Evolutionary conservation across 495 filamentous ascomycete genomes (phyloP).

Genomic region (Penicillium alfredii): DNA sequence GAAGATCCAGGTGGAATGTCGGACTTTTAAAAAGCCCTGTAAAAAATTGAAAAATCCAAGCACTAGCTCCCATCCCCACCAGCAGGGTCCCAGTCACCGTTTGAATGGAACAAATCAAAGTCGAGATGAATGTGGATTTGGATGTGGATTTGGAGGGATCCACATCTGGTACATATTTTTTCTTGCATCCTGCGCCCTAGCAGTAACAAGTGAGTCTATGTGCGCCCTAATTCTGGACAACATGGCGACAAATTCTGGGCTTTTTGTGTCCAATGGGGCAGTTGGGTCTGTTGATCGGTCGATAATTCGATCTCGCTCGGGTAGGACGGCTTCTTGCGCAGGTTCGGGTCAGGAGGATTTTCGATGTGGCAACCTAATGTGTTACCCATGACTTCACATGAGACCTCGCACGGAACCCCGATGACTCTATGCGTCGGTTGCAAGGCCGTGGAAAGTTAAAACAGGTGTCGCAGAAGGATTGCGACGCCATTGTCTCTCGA

Average conservation of each 20-base stretch:
- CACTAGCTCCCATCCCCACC: slow-evolving; percentile 4
- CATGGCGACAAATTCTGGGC: slow-evolving; percentile 6
- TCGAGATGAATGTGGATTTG: slow-evolving; percentile 8
- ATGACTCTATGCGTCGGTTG: neutral
- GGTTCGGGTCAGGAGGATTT: slow-evolving; percentile 9
- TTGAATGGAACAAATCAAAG: slow-evolving; percentile 13
- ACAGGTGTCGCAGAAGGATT: neutral
- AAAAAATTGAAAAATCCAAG: slow-evolving; percentile 5
- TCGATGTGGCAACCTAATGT: slow-evolving; percentile 12
- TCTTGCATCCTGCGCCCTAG: slow-evolving; percentile 11
- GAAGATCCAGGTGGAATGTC: slow-evolving; percentile 6
- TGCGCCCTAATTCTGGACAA: slow-evolving; percentile 5
- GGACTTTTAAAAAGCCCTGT: slow-evolving; percentile 7
- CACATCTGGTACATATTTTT: slow-evolving; percentile 11
- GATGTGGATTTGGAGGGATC: too few relatives aligned
- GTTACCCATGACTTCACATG: slow-evolving; percentile 2
- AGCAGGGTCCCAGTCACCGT: slow-evolving; percentile 7
- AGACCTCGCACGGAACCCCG: slow-evolving; percentile 4
- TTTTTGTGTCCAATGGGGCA: slow-evolving; percentile 13
- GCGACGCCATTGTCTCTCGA: neutral
- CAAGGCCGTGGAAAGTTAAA: neutral
- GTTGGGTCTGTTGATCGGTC: slow-evolving; percentile 15
- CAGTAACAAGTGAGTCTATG: slow-evolving; percentile 5
- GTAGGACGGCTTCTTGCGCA: slow-evolving; percentile 21
- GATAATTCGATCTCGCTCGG: slow-evolving; percentile 9